Conservation (phyloP, 1,284 basidiomycete species). For the Cryptococcus sp. region DNA sequence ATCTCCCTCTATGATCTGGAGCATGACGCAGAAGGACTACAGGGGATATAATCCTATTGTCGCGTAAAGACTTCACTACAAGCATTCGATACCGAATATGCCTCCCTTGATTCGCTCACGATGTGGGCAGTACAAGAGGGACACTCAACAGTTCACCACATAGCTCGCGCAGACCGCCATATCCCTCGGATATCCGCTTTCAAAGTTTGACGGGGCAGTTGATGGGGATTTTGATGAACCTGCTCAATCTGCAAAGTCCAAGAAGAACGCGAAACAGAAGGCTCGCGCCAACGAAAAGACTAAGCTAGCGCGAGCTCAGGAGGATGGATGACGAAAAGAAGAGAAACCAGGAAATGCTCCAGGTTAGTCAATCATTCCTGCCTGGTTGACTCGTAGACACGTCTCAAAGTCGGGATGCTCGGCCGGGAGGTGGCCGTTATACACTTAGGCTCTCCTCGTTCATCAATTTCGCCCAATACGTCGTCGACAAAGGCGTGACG, state of each 20-base stretch:
- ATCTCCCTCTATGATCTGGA: too few relatives aligned
- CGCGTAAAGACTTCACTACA: too few relatives aligned
- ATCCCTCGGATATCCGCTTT: slow-evolving; percentile 8
- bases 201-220: slow-evolving; percentile 2
- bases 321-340: not conserved
- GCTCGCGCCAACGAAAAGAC: slow-evolving; percentile 1
- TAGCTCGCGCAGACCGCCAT: slow-evolving; percentile 15
- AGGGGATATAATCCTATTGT: too few relatives aligned
- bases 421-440: too few relatives aligned
- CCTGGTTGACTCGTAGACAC: not conserved
- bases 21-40: too few relatives aligned
- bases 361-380: not conserved
- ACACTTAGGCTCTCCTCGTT: slow-evolving; percentile 7
- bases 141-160: slow-evolving; percentile 7
- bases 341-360: not conserved
- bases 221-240: not conserved
- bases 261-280: slow-evolving; percentile 13
- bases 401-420: not conserved
- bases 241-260: slow-evolving; percentile 12
- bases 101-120: too few relatives aligned
- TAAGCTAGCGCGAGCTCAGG: slow-evolving; percentile 5
- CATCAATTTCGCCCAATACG: slow-evolving; percentile 3
- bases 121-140: slow-evolving; percentile 19
- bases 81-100: too few relatives aligned
- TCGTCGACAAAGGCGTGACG: slow-evolving; percentile 5